phyloP scores from a whole-genome alignment of 1,139 yeast genomes.

The Hyphopichia khmerensis region DNA sequence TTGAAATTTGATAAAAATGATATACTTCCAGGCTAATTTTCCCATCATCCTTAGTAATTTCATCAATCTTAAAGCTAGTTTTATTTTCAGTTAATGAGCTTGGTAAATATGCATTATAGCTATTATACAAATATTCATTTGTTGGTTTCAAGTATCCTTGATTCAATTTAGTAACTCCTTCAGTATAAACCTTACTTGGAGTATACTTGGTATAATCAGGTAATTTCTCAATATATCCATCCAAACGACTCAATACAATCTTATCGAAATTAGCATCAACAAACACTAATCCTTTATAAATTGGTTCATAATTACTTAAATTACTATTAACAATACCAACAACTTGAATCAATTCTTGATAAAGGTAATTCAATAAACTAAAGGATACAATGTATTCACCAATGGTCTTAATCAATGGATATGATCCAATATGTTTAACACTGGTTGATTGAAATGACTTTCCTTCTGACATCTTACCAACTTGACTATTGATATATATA shows the following conservation, averaged over 20 bases:
- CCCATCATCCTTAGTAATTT: conserved; percentile 13
- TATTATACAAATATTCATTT: conserved; percentile 26
- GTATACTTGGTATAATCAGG: conserved; percentile 12
- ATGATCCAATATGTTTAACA: conserved; percentile 33
- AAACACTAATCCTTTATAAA: conserved; percentile 22
- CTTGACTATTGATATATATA: no score
- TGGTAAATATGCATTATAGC: conserved; percentile 34
- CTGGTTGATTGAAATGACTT: conserved; percentile 31
- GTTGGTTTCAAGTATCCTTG: conserved; percentile 27
- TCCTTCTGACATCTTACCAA: conserved; percentile 12
- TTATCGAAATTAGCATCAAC: conserved; percentile 29
- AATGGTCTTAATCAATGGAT: conserved; percentile 26
- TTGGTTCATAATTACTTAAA: conserved; percentile 20
- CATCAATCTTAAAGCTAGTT: conserved; percentile 21
- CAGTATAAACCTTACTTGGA: conserved; percentile 13
- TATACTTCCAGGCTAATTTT: conserved; percentile 16
- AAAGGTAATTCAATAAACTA: conserved; percentile 21
- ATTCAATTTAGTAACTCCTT: conserved; percentile 18
- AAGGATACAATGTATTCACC: conserved; percentile 26
- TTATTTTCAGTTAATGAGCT: conserved; percentile 19
- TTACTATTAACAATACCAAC: conserved; percentile 22
- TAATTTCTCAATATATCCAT: conserved; percentile 8
- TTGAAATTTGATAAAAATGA: conserved; percentile 32
- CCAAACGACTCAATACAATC: conserved; percentile 23
- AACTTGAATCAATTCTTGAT: conserved; percentile 18